phyloP scores from a whole-genome alignment of 2,329 filamentous ascomycete genomes.

The Daldinia eschscholtzii region DNA sequence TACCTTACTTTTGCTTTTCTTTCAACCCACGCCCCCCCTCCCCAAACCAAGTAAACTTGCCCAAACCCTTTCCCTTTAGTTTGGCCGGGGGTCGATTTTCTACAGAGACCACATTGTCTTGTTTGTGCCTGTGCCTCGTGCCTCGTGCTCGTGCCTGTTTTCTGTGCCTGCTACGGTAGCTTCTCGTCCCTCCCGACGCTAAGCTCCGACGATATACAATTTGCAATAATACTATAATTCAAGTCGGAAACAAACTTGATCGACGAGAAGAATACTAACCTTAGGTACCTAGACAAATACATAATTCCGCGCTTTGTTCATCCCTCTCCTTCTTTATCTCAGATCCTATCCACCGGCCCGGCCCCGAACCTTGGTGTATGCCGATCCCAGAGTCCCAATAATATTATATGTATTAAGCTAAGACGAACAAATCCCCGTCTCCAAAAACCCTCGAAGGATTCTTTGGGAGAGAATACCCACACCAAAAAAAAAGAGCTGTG shows the following conservation, averaged over 20 bases:
- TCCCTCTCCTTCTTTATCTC: constrained; percentile 1
- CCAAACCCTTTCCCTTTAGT: constrained; percentile 3
- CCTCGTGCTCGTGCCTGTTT: constrained; percentile 26
- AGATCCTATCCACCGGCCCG: constrained; percentile 18
- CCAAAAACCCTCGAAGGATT: constrained; percentile 28
- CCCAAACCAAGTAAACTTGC: not conserved
- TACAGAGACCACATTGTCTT: constrained; percentile 16
- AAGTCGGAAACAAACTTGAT: constrained; percentile 9
- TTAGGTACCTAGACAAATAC: constrained; percentile 1
- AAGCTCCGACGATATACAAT: not conserved
- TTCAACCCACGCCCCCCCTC: constrained; percentile 1
- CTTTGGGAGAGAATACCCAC: constrained; percentile 20
- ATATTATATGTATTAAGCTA: constrained; percentile 29
- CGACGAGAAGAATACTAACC: constrained; percentile 11
- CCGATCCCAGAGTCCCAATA: constrained; percentile 26
- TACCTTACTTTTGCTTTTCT: not conserved
- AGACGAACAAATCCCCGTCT: constrained; percentile 19
- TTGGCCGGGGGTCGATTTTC: constrained; percentile 9
- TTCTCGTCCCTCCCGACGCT: constrained; percentile 14
- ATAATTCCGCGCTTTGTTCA: constrained; percentile 15
- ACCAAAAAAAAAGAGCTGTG: constrained; percentile 23
- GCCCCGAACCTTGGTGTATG: constrained; percentile 30
- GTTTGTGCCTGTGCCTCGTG: constrained; percentile 9
- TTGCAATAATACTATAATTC: not conserved
- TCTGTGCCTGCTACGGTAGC: constrained; percentile 24